Conservation (phyloP, 2,329 filamentous ascomycete species). For the Paecilomyces niveus region DNA sequence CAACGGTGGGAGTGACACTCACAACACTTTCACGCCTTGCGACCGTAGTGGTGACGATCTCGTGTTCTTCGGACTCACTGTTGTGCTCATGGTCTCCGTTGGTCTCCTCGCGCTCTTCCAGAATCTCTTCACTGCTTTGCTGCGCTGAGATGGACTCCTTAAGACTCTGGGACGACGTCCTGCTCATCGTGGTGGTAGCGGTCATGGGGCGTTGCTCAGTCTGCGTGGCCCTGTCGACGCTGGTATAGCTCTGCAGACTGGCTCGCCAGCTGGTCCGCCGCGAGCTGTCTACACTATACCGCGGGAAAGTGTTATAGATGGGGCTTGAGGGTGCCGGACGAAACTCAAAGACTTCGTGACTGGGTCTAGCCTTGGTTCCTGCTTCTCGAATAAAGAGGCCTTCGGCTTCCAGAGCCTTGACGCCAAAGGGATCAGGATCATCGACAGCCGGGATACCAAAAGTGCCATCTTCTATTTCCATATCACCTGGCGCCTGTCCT, state of each 20-base stretch:
- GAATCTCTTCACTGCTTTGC: constrained; percentile 9
- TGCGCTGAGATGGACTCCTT: constrained; percentile 14
- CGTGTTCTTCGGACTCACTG: constrained; percentile 26
- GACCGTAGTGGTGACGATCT: constrained; percentile 50
- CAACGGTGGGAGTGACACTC: constrained; percentile 12
- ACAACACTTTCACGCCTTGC: constrained; percentile 36
- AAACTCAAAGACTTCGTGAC: constrained; percentile 76
- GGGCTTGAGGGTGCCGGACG: constrained; percentile 71
- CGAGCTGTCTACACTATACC: constrained; percentile 64
- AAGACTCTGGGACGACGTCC: constrained; percentile 26
- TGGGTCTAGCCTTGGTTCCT: constrained; percentile 65
- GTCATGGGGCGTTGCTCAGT: constrained; percentile 50
- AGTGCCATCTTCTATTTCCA: constrained; percentile 46
- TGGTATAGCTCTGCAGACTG: constrained; percentile 54
- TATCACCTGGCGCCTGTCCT: constrained; percentile 70
- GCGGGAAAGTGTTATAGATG: constrained; percentile 47
- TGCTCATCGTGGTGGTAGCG: constrained; percentile 25
- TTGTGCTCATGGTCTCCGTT: constrained; percentile 9
- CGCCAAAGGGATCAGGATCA: constrained; percentile 88
- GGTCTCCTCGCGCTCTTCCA: constrained; percentile 18
- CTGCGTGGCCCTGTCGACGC: constrained; percentile 58
- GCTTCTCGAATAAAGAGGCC: constrained; percentile 86
- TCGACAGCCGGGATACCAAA: constrained; percentile 75
- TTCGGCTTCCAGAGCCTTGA: constrained; percentile 74
- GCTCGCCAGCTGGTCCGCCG: constrained; percentile 56